Evolutionary conservation across 2,329 filamentous ascomycete genomes (phyloP).

Genomic region (Monosporascus sp.): DNA sequence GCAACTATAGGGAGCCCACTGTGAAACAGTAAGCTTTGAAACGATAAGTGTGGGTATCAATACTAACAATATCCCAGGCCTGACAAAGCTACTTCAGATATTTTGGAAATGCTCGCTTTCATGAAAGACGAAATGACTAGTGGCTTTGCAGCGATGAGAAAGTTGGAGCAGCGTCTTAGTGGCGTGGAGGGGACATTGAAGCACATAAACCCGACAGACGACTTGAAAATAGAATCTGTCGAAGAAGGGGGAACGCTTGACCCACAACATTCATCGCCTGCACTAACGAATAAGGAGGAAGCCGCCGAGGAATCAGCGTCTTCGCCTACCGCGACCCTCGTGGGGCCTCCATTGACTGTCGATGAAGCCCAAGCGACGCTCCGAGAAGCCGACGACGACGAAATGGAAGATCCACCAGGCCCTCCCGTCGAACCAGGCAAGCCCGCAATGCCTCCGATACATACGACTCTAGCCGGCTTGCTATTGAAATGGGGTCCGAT

Average conservation of each 20-base stretch:
- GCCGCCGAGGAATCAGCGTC: constrained; percentile 15
- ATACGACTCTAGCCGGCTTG: constrained; percentile 84
- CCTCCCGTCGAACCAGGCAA: constrained; percentile 51
- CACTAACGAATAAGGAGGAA: constrained; percentile 13
- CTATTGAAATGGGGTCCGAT: constrained; percentile 71
- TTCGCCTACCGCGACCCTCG: constrained; percentile 24
- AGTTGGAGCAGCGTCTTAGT: constrained; percentile 32
- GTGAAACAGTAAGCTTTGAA: constrained; percentile 73
- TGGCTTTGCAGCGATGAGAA: constrained; percentile 25
- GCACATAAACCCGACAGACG: constrained; percentile 14
- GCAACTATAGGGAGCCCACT: constrained; percentile 84
- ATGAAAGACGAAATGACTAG: constrained; percentile 31
- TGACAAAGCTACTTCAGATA: constrained; percentile 57
- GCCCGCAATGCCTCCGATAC: constrained; percentile 73
- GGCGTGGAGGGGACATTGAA: constrained; percentile 31
- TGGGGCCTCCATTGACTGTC: constrained; percentile 19
- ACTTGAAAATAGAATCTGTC: constrained; percentile 27
- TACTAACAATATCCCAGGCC: constrained; percentile 33
- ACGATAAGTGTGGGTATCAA: not conserved
- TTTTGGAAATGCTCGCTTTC: constrained; percentile 47
- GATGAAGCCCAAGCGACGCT: constrained; percentile 28
- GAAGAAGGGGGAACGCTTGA: constrained; percentile 26
- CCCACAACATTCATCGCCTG: constrained; percentile 13
- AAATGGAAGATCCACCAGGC: constrained; percentile 46
- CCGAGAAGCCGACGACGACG: constrained; percentile 36